phyloP scores from a whole-genome alignment of 495 filamentous ascomycete genomes.

The Pseudoneurospora amorphoporcata region DNA sequence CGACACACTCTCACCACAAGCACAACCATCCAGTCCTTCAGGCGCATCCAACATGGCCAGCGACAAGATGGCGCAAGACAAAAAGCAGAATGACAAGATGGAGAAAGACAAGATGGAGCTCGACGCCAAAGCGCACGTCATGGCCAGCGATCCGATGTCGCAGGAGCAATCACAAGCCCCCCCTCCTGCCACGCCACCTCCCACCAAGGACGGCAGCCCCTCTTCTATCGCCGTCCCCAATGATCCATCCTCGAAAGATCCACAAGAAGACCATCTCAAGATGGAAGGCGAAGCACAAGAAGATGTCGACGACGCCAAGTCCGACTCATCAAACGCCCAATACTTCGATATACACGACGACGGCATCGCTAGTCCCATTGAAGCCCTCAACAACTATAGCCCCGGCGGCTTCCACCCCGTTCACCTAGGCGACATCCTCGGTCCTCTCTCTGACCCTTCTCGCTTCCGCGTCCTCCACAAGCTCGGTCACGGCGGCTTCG shows the following conservation, averaged over 20 bases:
- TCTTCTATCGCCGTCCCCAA: neutral
- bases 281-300: neutral
- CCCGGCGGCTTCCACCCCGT: constrained; percentile 11
- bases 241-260: neutral
- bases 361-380: neutral
- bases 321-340: neutral
- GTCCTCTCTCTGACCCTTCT: neutral
- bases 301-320: neutral
- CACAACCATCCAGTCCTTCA: no score
- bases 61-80: no score
- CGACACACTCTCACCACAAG: no score
- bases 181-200: neutral
- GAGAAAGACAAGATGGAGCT: no score
- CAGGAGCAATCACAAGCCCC: no score
- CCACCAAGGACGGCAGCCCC: neutral
- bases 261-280: neutral
- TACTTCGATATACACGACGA: neutral
- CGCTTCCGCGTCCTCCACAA: constrained; percentile 31
- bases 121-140: no score
- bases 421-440: constrained; percentile 1
- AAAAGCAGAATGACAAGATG: no score
- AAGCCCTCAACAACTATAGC: neutral
- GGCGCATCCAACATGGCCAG: no score
- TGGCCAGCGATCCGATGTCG: no score
- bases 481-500: constrained; percentile 31